Percentiles rank a stretch among this genome's conserved stretches.
Conservation (phyloP, 257 asterid species). For the Orobanche coerulescens region DNA sequence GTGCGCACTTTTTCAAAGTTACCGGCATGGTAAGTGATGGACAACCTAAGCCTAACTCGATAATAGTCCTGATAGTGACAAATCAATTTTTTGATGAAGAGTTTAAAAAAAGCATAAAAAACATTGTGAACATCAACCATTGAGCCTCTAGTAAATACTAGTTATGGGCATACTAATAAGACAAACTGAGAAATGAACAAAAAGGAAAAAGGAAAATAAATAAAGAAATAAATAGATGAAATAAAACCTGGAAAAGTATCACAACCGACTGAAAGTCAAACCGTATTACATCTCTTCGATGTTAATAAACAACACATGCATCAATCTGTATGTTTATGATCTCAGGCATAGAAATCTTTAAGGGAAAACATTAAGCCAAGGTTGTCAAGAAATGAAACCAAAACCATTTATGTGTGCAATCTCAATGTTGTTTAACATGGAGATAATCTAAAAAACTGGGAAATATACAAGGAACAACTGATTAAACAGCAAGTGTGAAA, state of each 20-base stretch:
- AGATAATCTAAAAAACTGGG: not conserved
- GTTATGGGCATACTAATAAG: no score
- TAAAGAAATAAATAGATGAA: no score
- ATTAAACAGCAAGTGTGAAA: conserved; percentile 1
- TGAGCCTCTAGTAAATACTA: no score
- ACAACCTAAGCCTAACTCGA: not conserved
- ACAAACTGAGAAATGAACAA: no score
- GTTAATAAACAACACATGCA: no score
- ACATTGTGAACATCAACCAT: no score
- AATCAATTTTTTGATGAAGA: not conserved
- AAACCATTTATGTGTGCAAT: not conserved
- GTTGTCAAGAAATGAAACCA: not conserved
- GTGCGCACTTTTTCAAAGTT: not conserved
- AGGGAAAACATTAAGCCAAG: not conserved
- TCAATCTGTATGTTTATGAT: not conserved
- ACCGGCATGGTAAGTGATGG: not conserved
- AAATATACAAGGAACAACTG: not conserved
- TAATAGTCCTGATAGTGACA: not conserved
- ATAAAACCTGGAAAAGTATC: not conserved
- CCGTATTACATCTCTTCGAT: not conserved
- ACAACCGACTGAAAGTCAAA: no score
- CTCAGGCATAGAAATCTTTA: not conserved
- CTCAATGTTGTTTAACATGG: not conserved
- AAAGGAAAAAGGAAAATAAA: no score
- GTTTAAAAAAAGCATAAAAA: no score